Evolutionary conservation across 176 grass and related monocot species (phyloP).

Genomic region (Paspalum notatum): DNA sequence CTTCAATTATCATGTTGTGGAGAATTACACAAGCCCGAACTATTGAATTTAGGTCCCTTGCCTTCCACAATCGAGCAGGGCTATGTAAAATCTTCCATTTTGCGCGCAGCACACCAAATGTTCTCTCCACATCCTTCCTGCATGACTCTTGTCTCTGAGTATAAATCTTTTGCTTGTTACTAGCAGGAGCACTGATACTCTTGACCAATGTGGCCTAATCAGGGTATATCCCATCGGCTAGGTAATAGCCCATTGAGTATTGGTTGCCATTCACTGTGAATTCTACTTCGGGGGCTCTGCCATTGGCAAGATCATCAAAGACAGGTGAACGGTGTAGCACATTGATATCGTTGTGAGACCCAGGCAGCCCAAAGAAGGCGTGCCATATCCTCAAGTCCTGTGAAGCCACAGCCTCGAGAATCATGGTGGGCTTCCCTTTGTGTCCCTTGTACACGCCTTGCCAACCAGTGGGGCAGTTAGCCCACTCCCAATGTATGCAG

Average conservation of each 20-base stretch:
- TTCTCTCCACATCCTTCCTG: background rate
- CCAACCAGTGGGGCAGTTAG: background rate
- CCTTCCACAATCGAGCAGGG: too few species aligned
- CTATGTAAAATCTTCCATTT: too few species aligned
- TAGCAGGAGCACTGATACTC: background rate
- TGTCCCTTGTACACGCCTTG: background rate
- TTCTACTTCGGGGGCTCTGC: background rate
- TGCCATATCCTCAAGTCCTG: conserved; percentile 1
- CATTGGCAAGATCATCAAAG: background rate
- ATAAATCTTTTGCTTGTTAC: background rate
- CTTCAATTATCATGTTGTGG: too few species aligned
- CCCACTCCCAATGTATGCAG: background rate
- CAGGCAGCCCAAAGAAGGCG: conserved; percentile 1
- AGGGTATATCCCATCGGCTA: background rate
- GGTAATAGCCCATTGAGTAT: background rate
- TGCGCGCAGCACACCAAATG: background rate
- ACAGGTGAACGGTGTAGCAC: background rate
- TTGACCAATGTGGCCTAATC: background rate
- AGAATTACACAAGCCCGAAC: too few species aligned
- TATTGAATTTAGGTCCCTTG: too few species aligned
- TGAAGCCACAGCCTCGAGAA: background rate
- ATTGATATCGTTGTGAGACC: background rate
- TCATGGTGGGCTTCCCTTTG: conserved; percentile 12
- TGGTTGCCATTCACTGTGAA: background rate
- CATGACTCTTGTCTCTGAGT: background rate